Percentiles rank a stretch among this genome's conserved stretches.
These are phyloP conservation scores for Aspergillus sp. DNA, from an alignment of 2,329 filamentous ascomycete species.

Conservation along the genomic window DNA sequence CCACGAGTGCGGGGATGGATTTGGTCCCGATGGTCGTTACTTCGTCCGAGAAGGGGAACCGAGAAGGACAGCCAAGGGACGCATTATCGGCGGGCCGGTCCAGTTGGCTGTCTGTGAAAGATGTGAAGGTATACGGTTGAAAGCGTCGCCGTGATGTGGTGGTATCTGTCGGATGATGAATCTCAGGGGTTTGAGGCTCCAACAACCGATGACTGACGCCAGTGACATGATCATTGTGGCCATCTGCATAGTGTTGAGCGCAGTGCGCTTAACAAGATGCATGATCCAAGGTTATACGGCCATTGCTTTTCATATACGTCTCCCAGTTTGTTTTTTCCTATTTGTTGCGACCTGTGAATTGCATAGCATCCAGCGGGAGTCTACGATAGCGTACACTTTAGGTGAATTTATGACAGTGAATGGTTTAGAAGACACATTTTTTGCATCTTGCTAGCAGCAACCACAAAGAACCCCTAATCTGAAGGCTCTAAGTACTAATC, in stretches of 20 bases:
- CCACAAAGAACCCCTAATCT: too few relatives aligned
- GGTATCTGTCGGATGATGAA: background rate
- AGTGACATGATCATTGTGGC: background rate
- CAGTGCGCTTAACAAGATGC: background rate
- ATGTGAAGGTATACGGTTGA: conserved; percentile 64
- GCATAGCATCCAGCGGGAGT: conserved; percentile 9
- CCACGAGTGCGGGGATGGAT: conserved; percentile 62
- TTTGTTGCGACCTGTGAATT: background rate
- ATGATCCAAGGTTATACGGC: background rate
- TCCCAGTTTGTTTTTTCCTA: background rate
- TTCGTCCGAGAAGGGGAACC: conserved; percentile 61
- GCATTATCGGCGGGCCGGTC: conserved; percentile 50
- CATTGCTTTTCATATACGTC: too few relatives aligned
- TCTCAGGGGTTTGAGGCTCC: background rate
- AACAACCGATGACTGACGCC: background rate
- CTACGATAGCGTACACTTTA: background rate
- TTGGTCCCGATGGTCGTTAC: conserved; percentile 62
- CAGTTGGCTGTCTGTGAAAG: conserved; percentile 63
- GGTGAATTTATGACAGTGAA: background rate
- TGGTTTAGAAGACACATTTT: background rate
- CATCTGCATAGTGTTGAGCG: background rate
- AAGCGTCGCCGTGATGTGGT: conserved; percentile 49
- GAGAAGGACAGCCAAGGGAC: conserved; percentile 47
- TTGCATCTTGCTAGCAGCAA: too few relatives aligned
- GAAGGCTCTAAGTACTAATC: too few relatives aligned